Conservation (phyloP, 2,329 filamentous ascomycete genomes). For the Phaeophleospora eucalypticola region DNA sequence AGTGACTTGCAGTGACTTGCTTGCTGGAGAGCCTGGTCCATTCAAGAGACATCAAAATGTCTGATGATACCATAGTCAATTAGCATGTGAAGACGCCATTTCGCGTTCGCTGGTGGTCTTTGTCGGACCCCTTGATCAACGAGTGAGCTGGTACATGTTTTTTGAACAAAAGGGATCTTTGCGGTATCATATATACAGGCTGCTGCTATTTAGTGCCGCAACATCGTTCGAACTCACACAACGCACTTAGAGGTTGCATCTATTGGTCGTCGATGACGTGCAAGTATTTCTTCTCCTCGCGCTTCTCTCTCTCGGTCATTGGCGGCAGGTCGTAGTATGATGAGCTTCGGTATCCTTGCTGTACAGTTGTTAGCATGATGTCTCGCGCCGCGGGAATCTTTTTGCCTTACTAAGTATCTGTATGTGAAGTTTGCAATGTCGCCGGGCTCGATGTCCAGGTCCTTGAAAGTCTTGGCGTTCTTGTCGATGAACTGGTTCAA, state of each 20-base stretch:
- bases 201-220: background rate
- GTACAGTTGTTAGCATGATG: constrained; percentile 36
- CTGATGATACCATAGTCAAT: no score
- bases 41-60: no score
- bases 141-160: background rate
- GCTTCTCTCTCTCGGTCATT: constrained; percentile 88
- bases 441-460: constrained; percentile 82
- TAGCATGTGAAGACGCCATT: no score
- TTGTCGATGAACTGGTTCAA: constrained; percentile 89
- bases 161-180: constrained; percentile 5
- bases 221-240: background rate
- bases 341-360: constrained; percentile 88
- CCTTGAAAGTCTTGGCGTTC: constrained; percentile 89
- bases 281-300: constrained; percentile 93
- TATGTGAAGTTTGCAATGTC: constrained; percentile 85
- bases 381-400: no score
- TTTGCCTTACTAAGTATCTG: constrained; percentile 86
- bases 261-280: constrained; percentile 89
- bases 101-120: no score
- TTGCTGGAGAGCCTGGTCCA: no score
- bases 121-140: background rate
- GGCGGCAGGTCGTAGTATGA: constrained; percentile 91
- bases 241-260: constrained; percentile 17
- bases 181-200: constrained; percentile 10
- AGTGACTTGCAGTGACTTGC: no score